Conservation (phyloP, 257 asterid species). For the Fraxinus americana region DNA sequence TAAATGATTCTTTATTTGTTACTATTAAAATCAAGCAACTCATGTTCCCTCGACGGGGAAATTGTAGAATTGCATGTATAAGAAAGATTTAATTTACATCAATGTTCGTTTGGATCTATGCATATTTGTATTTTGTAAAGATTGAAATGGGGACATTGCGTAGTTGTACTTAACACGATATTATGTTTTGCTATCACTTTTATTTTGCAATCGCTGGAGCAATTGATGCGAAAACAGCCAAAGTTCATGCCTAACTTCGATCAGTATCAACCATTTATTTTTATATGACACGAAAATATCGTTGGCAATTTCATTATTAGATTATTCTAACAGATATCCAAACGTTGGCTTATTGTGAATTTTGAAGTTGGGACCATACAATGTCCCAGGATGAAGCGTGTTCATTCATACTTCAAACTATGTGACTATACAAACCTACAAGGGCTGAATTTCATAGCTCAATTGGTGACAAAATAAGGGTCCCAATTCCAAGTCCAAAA, state of each 20-base stretch:
- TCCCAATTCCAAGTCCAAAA: no score
- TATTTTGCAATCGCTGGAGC: background rate
- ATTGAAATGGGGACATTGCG: constrained; percentile 21
- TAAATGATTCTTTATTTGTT: constrained; percentile 62
- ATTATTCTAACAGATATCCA: no score
- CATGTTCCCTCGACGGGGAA: constrained; percentile 41
- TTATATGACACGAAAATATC: constrained; percentile 1
- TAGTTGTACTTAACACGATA: constrained; percentile 29
- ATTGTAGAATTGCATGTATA: constrained; percentile 12
- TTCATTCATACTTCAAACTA: background rate
- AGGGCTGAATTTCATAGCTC: constrained; percentile 12
- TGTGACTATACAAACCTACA: background rate
- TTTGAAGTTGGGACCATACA: constrained; percentile 21
- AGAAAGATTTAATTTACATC: background rate
- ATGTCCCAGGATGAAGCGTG: constrained; percentile 10
- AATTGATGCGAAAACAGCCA: background rate
- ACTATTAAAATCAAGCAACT: constrained; percentile 32
- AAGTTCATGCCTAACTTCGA: background rate
- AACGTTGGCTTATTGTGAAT: background rate
- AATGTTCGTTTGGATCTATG: background rate
- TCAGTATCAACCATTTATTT: background rate
- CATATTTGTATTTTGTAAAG: background rate
- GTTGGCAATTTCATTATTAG: constrained; percentile 5
- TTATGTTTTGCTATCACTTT: background rate
- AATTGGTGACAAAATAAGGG: no score